These are phyloP conservation scores for Trametes meyenii DNA, from an alignment of 768 basidiomycete species.

Conservation along the genomic window DNA sequence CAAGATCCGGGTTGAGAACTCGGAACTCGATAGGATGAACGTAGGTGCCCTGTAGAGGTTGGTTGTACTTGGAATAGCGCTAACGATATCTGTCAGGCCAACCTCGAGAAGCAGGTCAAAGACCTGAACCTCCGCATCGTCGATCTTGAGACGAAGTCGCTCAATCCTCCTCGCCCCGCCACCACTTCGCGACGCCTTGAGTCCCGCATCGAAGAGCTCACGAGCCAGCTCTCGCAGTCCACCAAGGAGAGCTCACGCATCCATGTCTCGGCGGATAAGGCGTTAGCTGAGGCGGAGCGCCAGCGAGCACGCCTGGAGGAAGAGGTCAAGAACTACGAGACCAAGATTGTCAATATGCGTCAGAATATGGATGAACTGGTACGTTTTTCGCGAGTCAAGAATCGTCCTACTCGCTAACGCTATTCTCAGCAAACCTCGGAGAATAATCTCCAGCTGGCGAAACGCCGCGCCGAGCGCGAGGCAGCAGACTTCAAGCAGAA, in stretches of 20 bases:
- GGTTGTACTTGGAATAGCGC: not conserved
- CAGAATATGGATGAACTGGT: slow-evolving; percentile 65
- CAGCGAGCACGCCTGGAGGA: slow-evolving; percentile 65
- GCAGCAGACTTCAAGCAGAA: slow-evolving; percentile 74
- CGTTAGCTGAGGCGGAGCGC: slow-evolving; percentile 63
- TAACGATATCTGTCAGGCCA: slow-evolving; percentile 52
- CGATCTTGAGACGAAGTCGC: slow-evolving; percentile 80
- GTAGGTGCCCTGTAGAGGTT: slow-evolving; percentile 43
- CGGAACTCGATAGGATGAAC: slow-evolving; percentile 76
- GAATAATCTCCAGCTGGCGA: slow-evolving; percentile 65
- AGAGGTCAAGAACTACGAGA: slow-evolving; percentile 61
- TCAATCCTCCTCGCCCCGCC: slow-evolving; percentile 63
- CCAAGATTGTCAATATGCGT: slow-evolving; percentile 59
- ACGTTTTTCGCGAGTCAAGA: slow-evolving; percentile 29
- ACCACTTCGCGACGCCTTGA: slow-evolving; percentile 61
- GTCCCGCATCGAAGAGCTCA: slow-evolving; percentile 72
- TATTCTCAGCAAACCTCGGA: slow-evolving; percentile 67
- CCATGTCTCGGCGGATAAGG: slow-evolving; percentile 50
- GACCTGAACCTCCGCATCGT: slow-evolving; percentile 82
- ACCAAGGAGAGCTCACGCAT: slow-evolving; percentile 46
- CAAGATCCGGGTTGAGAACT: slow-evolving; percentile 78
- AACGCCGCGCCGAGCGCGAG: slow-evolving; percentile 78
- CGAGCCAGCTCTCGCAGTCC: slow-evolving; percentile 57
- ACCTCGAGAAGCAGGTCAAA: slow-evolving; percentile 82
- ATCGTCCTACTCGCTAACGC: slow-evolving; percentile 12